phyloP scores from a whole-genome alignment of 805 yeast genomes.

The Myxozyma lipomycoides region DNA sequence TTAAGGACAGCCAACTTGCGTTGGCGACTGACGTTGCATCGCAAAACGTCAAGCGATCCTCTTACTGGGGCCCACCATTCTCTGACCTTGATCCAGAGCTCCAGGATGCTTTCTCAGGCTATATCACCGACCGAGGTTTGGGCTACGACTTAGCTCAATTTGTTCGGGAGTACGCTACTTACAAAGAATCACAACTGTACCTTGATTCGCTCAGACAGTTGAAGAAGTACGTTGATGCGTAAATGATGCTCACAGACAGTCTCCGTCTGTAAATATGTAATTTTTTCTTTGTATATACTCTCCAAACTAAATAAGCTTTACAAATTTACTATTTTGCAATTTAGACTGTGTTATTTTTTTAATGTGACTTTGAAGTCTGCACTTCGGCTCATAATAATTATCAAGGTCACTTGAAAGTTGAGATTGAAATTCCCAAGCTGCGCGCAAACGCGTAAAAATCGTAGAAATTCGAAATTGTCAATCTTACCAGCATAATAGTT shows the following conservation, averaged over 20 bases:
- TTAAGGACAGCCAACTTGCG: slow-evolving; percentile 14
- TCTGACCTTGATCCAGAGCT: slow-evolving; percentile 18
- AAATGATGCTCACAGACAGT: not conserved
- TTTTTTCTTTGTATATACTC: not conserved
- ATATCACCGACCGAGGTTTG: slow-evolving; percentile 16
- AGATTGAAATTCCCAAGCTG: no score
- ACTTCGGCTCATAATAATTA: no score
- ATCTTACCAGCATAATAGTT: no score
- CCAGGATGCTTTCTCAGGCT: slow-evolving; percentile 9
- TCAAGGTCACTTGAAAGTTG: no score
- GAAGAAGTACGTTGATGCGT: slow-evolving; percentile 14
- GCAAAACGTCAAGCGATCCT: slow-evolving; percentile 5
- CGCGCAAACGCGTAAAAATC: no score
- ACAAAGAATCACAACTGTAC: slow-evolving; percentile 16
- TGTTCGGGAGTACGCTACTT: slow-evolving; percentile 13
- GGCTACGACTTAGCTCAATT: slow-evolving; percentile 10
- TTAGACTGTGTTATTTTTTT: no score
- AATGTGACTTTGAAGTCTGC: no score
- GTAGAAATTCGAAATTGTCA: no score
- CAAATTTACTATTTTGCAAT: no score
- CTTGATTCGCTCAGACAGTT: slow-evolving; percentile 10
- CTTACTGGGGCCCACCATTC: slow-evolving; percentile 27
- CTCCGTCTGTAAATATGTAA: no score
- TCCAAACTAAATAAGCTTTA: not conserved
- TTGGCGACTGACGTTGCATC: slow-evolving; percentile 5